Percentiles rank a stretch among this genome's conserved stretches.
Conservation (phyloP, 768 basidiomycete species). For the Lentinula guzmanii region DNA sequence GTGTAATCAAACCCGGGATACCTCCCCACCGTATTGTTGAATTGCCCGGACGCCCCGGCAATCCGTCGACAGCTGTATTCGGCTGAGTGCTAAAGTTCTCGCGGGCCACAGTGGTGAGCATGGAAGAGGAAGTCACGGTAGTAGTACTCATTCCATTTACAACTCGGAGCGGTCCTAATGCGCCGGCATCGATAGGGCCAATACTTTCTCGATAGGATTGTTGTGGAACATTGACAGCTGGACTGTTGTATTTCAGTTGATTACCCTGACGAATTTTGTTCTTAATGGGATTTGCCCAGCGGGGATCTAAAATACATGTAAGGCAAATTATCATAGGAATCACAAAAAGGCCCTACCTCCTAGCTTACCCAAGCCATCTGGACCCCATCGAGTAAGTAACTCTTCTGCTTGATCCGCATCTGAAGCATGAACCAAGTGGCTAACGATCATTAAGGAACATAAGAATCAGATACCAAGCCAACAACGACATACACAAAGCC, state of each 20-base stretch:
- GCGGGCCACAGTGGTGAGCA: slow-evolving; percentile 68
- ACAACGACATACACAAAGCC: slow-evolving; percentile 69
- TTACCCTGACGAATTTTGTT: slow-evolving; percentile 59
- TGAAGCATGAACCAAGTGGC: slow-evolving; percentile 87
- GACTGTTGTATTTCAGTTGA: slow-evolving; percentile 69
- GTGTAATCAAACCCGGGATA: slow-evolving; percentile 42
- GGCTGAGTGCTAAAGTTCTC: slow-evolving; percentile 45
- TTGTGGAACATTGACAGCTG: slow-evolving; percentile 68
- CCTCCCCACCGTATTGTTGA: slow-evolving; percentile 58
- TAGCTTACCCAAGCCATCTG: slow-evolving; percentile 83
- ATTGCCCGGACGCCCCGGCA: slow-evolving; percentile 49
- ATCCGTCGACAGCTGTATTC: slow-evolving; percentile 36
- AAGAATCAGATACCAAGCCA: slow-evolving; percentile 6
- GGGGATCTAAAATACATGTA: slow-evolving; percentile 54
- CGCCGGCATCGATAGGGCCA: slow-evolving; percentile 32
- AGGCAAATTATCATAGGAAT: slow-evolving; percentile 18
- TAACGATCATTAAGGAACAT: slow-evolving; percentile 27
- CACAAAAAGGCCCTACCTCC: slow-evolving; percentile 50
- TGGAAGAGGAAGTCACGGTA: slow-evolving; percentile 44
- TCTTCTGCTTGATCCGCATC: slow-evolving; percentile 87
- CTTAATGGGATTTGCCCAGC: slow-evolving; percentile 88
- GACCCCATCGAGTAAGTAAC: slow-evolving; percentile 81
- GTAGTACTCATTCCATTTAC: slow-evolving; percentile 72
- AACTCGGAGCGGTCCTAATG: slow-evolving; percentile 58
- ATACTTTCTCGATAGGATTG: slow-evolving; percentile 37